Evolutionary conservation across 148 eudicot species (phyloP).

Genomic region (Hydrangea macrophylla): DNA sequence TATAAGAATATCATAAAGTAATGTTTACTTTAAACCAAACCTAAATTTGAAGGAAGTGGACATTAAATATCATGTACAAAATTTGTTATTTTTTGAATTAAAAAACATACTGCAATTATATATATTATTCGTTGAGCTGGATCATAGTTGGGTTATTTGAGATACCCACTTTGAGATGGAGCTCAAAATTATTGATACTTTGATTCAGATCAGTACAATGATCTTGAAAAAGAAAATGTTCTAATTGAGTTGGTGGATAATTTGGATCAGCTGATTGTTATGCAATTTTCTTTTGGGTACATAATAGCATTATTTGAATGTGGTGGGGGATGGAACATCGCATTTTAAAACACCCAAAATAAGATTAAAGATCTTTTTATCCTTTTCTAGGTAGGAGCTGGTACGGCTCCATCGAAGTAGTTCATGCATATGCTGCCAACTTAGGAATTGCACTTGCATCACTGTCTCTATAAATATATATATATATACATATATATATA

Average conservation of each 20-base stretch:
- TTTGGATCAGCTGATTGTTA: no score
- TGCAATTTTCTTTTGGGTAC: no score
- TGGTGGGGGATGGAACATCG: neutral
- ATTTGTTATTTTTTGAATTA: no score
- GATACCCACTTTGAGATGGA: neutral
- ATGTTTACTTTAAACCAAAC: neutral
- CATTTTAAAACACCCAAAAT: no score
- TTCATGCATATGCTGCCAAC: conserved; percentile 10
- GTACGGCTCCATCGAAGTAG: neutral
- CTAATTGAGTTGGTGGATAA: no score
- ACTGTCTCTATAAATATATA: no score
- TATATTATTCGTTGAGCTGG: neutral
- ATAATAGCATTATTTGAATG: neutral
- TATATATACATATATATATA: no score
- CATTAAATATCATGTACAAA: neutral
- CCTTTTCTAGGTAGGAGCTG: conserved; percentile 14
- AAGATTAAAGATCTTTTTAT: neutral
- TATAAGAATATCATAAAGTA: neutral
- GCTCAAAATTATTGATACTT: neutral
- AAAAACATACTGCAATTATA: neutral
- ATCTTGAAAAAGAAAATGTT: no score
- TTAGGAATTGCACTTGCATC: neutral
- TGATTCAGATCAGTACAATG: neutral
- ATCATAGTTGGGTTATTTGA: neutral
- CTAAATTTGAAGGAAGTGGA: neutral